phyloP scores from a whole-genome alignment of 176 grass and related monocot genomes.

The Phoenix roebelenii region DNA sequence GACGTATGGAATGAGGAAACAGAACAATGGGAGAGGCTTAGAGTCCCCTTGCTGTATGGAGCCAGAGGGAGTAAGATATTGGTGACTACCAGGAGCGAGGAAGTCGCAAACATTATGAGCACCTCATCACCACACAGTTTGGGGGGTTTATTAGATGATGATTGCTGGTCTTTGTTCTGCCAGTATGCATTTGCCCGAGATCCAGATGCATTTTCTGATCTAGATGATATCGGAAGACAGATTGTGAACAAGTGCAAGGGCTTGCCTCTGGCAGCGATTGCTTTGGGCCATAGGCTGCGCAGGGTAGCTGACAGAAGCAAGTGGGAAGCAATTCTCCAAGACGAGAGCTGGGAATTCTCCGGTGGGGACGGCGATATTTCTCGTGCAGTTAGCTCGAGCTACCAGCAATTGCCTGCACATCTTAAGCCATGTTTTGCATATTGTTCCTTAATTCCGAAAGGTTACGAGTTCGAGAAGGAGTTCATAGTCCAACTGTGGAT shows the following conservation, averaged over 20 bases:
- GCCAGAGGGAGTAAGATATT: constrained; percentile 34
- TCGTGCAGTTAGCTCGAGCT: not conserved
- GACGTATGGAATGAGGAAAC: constrained; percentile 17
- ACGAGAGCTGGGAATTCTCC: not conserved
- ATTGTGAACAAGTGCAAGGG: constrained; percentile 25
- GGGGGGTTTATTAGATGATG: not conserved
- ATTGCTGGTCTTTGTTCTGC: constrained; percentile 31
- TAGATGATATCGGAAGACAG: constrained; percentile 6
- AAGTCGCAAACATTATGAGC: constrained; percentile 7
- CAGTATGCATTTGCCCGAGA: not conserved
- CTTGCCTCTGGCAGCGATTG: constrained; percentile 22
- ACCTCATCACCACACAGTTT: constrained; percentile 5
- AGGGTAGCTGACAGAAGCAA: constrained; percentile 19
- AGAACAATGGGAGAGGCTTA: constrained; percentile 26
- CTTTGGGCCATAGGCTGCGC: constrained; percentile 21
- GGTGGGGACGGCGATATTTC: not conserved
- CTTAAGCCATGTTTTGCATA: constrained; percentile 49
- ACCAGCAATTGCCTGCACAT: not conserved
- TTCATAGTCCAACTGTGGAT: constrained; percentile 45
- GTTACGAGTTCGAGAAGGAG: constrained; percentile 19
- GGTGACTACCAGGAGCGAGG: constrained; percentile 23
- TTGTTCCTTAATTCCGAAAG: constrained; percentile 24
- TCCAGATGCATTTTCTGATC: not conserved
- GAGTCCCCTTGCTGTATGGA: constrained; percentile 8
- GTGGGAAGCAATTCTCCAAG: constrained; percentile 11